Evolutionary conservation across 257 asterid species (phyloP).

Genomic region (Mitragyna speciosa): DNA sequence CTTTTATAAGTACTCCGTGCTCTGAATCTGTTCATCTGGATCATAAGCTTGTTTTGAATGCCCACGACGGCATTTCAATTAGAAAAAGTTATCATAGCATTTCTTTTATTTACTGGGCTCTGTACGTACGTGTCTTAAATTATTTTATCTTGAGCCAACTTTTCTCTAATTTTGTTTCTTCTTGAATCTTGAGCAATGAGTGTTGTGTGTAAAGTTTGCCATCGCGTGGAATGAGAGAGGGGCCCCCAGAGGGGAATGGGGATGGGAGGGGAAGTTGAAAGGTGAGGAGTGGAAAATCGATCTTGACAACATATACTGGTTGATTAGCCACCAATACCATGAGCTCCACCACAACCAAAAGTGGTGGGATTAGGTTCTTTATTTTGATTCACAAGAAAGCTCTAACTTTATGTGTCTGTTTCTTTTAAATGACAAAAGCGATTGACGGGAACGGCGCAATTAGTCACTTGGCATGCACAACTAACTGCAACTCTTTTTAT

Average conservation of each 20-base stretch:
- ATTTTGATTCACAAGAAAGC: constrained; percentile 43
- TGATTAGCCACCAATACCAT: constrained; percentile 16
- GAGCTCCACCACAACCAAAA: constrained; percentile 25
- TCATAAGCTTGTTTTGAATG: constrained; percentile 10
- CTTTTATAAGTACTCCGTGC: neutral
- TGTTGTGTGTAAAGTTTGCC: constrained; percentile 7
- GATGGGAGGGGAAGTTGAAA: neutral
- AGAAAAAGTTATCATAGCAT: neutral
- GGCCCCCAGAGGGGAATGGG: neutral
- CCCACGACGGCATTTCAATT: neutral
- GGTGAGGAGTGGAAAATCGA: constrained; percentile 11
- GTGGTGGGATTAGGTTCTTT: constrained; percentile 29
- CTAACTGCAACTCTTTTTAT: constrained; percentile 17
- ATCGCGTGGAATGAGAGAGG: neutral
- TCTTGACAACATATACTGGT: neutral
- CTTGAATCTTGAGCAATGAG: constrained; percentile 5
- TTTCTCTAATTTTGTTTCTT: neutral
- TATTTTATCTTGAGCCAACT: neutral
- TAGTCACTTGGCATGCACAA: constrained; percentile 4
- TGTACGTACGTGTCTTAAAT: neutral
- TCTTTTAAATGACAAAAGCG: constrained; percentile 15
- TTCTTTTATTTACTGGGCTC: neutral
- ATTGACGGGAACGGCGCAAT: constrained; percentile 7
- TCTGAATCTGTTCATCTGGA: neutral
- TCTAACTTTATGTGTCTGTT: constrained; percentile 11